Percentiles rank a stretch among this genome's conserved stretches.
These are phyloP conservation scores for Effrenium voratum DNA, from an alignment of 73 alveolate species.

Conservation along the genomic window DNA sequence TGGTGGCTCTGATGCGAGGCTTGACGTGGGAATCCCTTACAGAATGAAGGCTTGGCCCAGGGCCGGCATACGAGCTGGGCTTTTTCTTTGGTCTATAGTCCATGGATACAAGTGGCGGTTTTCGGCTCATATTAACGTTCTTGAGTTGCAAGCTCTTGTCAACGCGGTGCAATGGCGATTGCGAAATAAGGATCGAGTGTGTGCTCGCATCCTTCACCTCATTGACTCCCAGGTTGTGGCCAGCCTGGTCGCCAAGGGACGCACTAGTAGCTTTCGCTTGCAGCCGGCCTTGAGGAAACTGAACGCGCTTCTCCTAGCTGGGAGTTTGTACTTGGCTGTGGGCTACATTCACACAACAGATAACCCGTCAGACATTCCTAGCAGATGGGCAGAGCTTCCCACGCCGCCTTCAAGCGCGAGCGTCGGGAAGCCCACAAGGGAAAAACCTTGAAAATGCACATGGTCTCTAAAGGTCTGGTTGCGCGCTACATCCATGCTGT, in stretches of 20 bases:
- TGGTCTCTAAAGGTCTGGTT: not conserved
- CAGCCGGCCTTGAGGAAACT: not conserved
- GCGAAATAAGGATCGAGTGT: not conserved
- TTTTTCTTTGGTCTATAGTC: not conserved
- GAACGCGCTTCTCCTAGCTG: not conserved
- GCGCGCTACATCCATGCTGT: not conserved
- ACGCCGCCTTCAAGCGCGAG: not conserved
- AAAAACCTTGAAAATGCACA: not conserved
- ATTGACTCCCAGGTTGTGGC: conserved; percentile 38
- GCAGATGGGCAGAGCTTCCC: not conserved
- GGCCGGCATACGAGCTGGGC: not conserved
- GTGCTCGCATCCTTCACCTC: not conserved
- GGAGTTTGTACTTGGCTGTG: not conserved
- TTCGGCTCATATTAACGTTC: conserved; percentile 6
- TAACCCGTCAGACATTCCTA: conserved; percentile 43
- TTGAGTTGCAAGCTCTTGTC: not conserved
- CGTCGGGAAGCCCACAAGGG: too few relatives aligned
- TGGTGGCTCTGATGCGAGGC: conserved; percentile 12
- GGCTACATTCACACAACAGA: not conserved
- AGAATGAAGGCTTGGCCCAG: conserved; percentile 42
- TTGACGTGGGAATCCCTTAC: conserved; percentile 42
- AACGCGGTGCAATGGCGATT: conserved; percentile 14
- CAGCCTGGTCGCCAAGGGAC: conserved; percentile 9
- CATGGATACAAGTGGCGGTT: conserved; percentile 24
- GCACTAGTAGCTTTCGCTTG: not conserved